Evolutionary conservation across 1,284 basidiomycete genomes (phyloP), one percentile per base, ranked within the genome.

Genomic region (Boletellus deceptivus): DNA sequence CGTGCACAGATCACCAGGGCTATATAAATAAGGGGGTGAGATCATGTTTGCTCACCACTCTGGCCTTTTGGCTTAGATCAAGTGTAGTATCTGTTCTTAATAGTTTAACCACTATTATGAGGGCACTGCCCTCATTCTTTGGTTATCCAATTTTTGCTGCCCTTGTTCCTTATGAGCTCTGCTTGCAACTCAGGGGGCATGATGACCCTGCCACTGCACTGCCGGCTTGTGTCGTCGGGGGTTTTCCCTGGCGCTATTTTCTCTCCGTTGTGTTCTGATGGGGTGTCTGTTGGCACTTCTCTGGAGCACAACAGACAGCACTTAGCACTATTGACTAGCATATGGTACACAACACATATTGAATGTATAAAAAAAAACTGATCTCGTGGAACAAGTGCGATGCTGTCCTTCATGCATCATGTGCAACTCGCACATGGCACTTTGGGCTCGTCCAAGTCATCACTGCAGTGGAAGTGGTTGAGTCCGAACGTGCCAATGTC

Each of bases 81-180:
- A 91, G 89, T 91, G 89, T 91, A 91, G 89, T 90, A 90, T 66
- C 62, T 63, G 65, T 67, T 63, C 65, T 67, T 64, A 57, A 65
- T 60, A 62, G 60, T 63, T 63, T 63, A 64, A 68, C 55, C 65
- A 67, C 66, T 64, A 68, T 68, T 67, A 64, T 67, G 63, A 53
- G 58, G 62, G 66, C 66, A 65, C 59, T 50, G 63, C 63, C 51
- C 55, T 59, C 58, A 67, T 68, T 65, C n/a, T 3, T 45, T 67
- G 63, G 63, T 65, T 65, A 65, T 65, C 51, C 53, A 68, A 67
- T 65, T 65, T 64, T 64, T 68, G 63, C 34, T 50, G 57, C 68
- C 65, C 67, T 59, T 57, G 61, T 46, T 25, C 50, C 35, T 16
- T 1, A 53, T 2, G 63, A 68, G 68, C 67, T 69, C 64, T 70